A percentile compares a stretch with the other conserved stretches of the same genome.
These are phyloP conservation scores for Russula sp. DNA, from an alignment of 768 basidiomycete genomes.

Conservation along the genomic window DNA sequence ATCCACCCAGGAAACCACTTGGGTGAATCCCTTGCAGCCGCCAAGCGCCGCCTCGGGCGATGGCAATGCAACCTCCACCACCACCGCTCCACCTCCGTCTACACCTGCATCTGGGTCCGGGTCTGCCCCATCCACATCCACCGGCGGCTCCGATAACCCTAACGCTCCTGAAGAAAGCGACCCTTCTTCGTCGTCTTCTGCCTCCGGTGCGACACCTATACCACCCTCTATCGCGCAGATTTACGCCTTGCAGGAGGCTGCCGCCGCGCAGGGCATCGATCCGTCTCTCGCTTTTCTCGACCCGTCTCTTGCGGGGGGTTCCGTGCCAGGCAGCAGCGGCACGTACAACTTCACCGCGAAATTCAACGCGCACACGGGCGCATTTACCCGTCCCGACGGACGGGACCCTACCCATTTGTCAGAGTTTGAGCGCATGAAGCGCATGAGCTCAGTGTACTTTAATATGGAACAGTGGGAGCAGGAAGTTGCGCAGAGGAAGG, in stretches of 20 bases:
- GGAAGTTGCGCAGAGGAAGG: slow-evolving; percentile 52
- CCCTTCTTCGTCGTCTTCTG: slow-evolving; percentile 33
- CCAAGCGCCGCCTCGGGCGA: slow-evolving; percentile 12
- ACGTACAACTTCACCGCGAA: slow-evolving; percentile 55
- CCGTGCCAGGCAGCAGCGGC: slow-evolving; percentile 41
- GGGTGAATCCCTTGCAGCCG: slow-evolving; percentile 68
- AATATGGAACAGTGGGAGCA: slow-evolving; percentile 79
- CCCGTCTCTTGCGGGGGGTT: slow-evolving; percentile 53
- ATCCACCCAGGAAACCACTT: slow-evolving; percentile 74
- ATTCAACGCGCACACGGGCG: slow-evolving; percentile 80
- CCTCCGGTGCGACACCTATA: slow-evolving; percentile 33
- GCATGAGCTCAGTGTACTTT: slow-evolving; percentile 88
- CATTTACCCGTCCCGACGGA: slow-evolving; percentile 62
- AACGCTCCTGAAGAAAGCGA: slow-evolving; percentile 24
- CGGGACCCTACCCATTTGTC: slow-evolving; percentile 74
- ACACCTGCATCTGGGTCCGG: slow-evolving; percentile 15
- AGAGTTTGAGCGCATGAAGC: slow-evolving; percentile 75
- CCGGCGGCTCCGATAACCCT: slow-evolving; percentile 32
- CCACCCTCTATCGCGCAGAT: slow-evolving; percentile 38
- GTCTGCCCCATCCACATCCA: slow-evolving; percentile 32
- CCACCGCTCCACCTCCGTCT: slow-evolving; percentile 20
- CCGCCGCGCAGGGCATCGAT: slow-evolving; percentile 77
- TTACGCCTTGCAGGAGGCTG: slow-evolving; percentile 61
- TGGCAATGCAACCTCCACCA: slow-evolving; percentile 3
- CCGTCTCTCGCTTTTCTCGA: slow-evolving; percentile 78